phyloP scores from a whole-genome alignment of 2,329 filamentous ascomycete species.

The Trichoderma semiorbis region DNA sequence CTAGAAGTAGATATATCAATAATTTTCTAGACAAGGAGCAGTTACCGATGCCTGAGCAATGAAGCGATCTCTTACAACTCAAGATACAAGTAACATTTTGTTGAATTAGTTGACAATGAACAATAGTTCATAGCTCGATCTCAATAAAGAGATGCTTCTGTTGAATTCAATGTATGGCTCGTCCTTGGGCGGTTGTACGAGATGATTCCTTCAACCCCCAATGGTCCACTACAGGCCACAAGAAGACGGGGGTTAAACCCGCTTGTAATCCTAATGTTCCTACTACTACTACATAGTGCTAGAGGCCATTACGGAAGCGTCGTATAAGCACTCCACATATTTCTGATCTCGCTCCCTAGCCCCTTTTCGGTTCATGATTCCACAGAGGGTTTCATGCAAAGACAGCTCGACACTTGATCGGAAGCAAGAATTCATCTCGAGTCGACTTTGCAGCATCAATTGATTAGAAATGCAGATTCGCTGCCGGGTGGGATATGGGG shows the following conservation, averaged over 20 bases:
- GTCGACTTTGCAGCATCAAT: background rate
- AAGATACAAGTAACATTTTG: background rate
- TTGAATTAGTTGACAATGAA: background rate
- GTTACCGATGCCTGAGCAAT: background rate
- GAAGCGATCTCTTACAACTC: background rate
- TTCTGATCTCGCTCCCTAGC: background rate
- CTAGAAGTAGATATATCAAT: background rate
- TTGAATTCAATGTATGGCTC: background rate
- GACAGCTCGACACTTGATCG: background rate
- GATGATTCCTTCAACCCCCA: background rate
- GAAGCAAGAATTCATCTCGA: background rate
- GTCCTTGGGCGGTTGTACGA: background rate
- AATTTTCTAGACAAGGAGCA: fast-evolving
- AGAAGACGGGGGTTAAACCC: background rate
- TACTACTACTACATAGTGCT: background rate
- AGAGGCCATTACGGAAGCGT: background rate
- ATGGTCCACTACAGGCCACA: background rate
- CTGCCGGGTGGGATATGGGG: background rate
- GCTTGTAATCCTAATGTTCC: background rate
- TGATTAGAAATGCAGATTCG: background rate
- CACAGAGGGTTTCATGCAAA: background rate
- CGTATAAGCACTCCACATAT: background rate
- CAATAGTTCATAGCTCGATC: background rate
- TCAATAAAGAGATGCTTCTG: background rate
- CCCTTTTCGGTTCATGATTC: background rate